Evolutionary conservation across 169 alveolate species (phyloP), one percentile per base, ranked within the genome.

Genomic region (Fabrea salina): DNA sequence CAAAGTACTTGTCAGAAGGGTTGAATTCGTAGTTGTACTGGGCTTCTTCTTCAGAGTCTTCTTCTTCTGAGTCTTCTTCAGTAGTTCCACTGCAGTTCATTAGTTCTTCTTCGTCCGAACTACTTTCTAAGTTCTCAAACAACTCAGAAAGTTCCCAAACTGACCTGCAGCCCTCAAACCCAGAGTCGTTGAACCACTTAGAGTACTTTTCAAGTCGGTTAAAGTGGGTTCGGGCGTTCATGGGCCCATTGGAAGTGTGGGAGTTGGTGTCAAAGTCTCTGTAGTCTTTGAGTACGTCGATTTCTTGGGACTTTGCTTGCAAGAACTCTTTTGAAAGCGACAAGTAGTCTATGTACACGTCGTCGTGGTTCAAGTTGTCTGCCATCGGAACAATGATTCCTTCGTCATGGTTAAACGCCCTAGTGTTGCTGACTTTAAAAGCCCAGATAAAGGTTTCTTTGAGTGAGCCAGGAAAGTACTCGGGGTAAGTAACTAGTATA

Each of bases 341-440:
- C 6, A 70, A 7, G 43, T 70, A 70, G 11, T 43, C 59, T 27
- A 70, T 37, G 49, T 70, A 70, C 22, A 70, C 79, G 37, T 70
- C 79, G 27, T 47, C 66, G 49, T 70, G 79, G 25, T 70, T 70
- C 19, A 70, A 70, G 32, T 70, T 70, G 37, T 70, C 79, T 1
- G 79, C 79, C 32, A 70, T 47, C 41, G 79, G 79, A 44, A 70
- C 49, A 19, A 70, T 37, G 41, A 70, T 41, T 25, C 79, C 79
- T 22, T 70, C 79, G 19, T 50, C 79, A 22, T 50, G 39, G 37
- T 40, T 25, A 50, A 70, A 70, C 0, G 79, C 22, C 13, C 79
- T 19, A 0, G 79, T 70, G 25, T 59, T 70, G 8, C 41, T 66
- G n/a, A 70, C 33, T 50, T 70, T 70, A 70, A 47, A 70, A 25